Base-by-base conservation (phyloP, 352 stramenopile genomes). In the Phytophthora rubi region DNA sequence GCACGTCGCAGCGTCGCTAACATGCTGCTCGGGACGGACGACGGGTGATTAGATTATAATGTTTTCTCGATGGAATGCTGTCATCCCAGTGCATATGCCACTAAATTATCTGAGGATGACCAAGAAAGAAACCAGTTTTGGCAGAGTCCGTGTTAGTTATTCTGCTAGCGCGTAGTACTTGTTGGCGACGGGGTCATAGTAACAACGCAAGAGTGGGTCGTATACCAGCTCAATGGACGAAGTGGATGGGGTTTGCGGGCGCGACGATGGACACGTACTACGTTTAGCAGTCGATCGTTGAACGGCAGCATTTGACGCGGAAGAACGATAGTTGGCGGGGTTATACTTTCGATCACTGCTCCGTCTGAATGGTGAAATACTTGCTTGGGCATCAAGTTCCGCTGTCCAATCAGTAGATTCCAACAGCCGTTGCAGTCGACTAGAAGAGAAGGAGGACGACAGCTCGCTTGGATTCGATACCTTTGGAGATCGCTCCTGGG, bases 91-190 rank as follows among this genome's bases (percentile, higher is more conserved):
- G 45, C 7, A 52, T 52, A 9, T 52, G 4, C 45, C 44, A 4
- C 45, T 52, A 52, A 52, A 52, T 52, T 52, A 52, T 52, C 45
- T 52, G 45, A 30, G 45, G 45, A 52, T 52, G 45, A 52, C 3
- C n/a, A 28, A 26, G n/a, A 28, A 12, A 52, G 9, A 30, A 52
- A 6, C 18, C 53, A 49, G 28, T 59, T 39, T 35, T 33, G 48
- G 48, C 26, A 33, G 10, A 21, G 0, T n/a, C 12, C 10, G 9
- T 53, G 47, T 56, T 69, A 76, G 68, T 82, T 92, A 88, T 74
- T 85, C 68, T 39, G 78, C 76, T 62, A 90, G 65, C n/a, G 86
- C 73, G 62, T 97, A 96, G 73, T 97, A 96, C 75, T 95, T 96
- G 57, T 93, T 92, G 39, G 71, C 77, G 18, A 91, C 65, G 0